A percentile compares a stretch with the other conserved stretches of the same genome.
These are phyloP conservation scores for Stagonosporopsis tanaceti DNA, from an alignment of 2,329 filamentous ascomycete genomes.

Conservation along the genomic window DNA sequence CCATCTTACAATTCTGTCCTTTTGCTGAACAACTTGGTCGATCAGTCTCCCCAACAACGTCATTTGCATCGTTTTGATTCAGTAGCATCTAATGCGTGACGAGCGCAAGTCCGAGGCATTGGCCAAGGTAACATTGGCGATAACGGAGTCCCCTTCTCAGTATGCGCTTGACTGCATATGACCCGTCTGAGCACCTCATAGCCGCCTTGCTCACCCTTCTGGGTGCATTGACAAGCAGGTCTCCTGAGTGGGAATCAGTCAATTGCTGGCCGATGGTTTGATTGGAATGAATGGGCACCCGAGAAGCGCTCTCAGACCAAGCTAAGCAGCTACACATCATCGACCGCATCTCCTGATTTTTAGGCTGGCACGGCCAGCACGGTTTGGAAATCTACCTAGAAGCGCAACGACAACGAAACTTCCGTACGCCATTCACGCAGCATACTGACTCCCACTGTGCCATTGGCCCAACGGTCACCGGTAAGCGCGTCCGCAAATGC, in stretches of 20 bases:
- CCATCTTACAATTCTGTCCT: background rate
- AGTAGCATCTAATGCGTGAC: conserved; percentile 1
- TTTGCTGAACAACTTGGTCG: background rate
- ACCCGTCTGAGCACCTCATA: background rate
- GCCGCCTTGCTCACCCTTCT: background rate
- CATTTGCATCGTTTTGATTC: conserved; percentile 4
- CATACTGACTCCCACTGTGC: background rate
- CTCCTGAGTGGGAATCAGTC: background rate
- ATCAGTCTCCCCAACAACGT: conserved; percentile 6
- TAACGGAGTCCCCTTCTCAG: background rate
- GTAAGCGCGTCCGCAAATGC: background rate
- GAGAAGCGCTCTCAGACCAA: background rate
- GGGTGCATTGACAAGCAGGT: background rate
- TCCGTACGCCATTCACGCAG: background rate
- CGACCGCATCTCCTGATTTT: background rate
- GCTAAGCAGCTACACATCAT: background rate
- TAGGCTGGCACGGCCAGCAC: background rate
- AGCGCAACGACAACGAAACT: background rate
- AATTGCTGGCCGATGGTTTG: no score
- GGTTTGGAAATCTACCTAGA: background rate
- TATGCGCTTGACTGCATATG: background rate
- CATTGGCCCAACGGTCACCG: conserved; percentile 6
- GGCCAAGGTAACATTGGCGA: background rate
- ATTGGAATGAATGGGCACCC: background rate
- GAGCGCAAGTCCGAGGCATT: background rate